These are phyloP conservation scores for Adenanthera pavonina DNA, from an alignment of 306 rosid genomes.

Conservation along the genomic window DNA sequence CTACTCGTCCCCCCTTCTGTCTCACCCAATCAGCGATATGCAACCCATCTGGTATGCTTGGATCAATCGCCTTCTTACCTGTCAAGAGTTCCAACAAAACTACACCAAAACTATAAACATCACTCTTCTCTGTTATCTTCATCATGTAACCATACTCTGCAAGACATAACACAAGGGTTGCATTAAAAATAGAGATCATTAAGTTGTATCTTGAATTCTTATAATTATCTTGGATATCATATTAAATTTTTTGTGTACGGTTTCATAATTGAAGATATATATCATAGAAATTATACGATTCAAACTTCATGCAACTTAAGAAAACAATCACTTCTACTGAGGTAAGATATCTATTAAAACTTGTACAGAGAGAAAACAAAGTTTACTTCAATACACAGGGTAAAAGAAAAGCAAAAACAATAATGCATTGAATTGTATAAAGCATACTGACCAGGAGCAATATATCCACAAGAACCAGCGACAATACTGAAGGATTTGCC, in stretches of 20 bases:
- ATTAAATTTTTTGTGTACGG: not conserved
- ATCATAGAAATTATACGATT: not conserved
- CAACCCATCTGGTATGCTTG: conserved; percentile 61
- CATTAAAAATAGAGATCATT: too few species aligned
- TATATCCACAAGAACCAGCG: conserved; percentile 75
- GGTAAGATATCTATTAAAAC: not conserved
- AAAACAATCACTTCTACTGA: not conserved
- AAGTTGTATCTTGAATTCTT: not conserved
- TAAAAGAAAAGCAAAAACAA: not conserved
- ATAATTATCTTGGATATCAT: not conserved
- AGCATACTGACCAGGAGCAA: conserved; percentile 65
- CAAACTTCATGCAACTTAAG: too few species aligned
- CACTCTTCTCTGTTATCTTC: conserved; percentile 73
- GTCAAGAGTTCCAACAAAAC: conserved; percentile 65
- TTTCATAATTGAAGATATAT: not conserved
- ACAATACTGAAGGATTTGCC: conserved; percentile 56
- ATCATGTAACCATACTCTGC: conserved; percentile 67
- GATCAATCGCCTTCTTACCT: conserved; percentile 73
- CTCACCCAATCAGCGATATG: conserved; percentile 73
- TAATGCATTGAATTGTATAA: not conserved
- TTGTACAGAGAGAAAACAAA: not conserved
- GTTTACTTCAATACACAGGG: not conserved
- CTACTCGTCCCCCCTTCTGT: conserved; percentile 46
- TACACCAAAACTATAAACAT: conserved; percentile 67
- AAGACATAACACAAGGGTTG: not conserved